phyloP scores from a whole-genome alignment of 2,329 filamentous ascomycete species.

The Penicillium vulpinum region DNA sequence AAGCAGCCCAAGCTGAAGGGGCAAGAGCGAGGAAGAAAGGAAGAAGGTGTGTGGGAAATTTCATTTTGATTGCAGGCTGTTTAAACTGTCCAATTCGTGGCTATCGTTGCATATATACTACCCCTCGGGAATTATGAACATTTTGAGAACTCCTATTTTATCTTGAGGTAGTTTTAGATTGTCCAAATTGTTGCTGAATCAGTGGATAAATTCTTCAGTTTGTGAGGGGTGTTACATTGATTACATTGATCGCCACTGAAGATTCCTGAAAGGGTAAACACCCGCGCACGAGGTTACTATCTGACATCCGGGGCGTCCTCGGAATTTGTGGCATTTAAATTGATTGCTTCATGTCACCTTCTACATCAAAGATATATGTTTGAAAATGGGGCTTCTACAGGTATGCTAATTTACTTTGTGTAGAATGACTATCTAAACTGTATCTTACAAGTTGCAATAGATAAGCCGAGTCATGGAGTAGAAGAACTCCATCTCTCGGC shows the following conservation, averaged over 20 bases:
- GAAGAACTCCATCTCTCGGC: not conserved
- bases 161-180: not conserved
- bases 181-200: not conserved
- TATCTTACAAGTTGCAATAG: not conserved
- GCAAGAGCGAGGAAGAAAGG: not conserved
- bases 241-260: constrained; percentile 12
- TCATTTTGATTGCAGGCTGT: constrained; percentile 3
- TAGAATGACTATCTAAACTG: too few relatives aligned
- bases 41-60: constrained; percentile 2
- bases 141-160: not conserved
- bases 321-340: not conserved
- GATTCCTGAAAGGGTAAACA: not conserved
- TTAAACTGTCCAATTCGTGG: not conserved
- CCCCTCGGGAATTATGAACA: not conserved
- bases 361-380: not conserved
- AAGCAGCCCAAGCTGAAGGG: not conserved
- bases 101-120: not conserved
- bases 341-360: not conserved
- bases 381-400: not conserved
- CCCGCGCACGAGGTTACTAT: constrained; percentile 9
- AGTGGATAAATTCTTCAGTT: not conserved
- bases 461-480: not conserved
- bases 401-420: too few relatives aligned
- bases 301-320: not conserved
- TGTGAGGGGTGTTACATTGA: constrained; percentile 12